A percentile compares a stretch with the other conserved stretches of the same genome.
phyloP scores from a whole-genome alignment of 192 early-diverging fungal genomes.

The Chytriomyces sp. region DNA sequence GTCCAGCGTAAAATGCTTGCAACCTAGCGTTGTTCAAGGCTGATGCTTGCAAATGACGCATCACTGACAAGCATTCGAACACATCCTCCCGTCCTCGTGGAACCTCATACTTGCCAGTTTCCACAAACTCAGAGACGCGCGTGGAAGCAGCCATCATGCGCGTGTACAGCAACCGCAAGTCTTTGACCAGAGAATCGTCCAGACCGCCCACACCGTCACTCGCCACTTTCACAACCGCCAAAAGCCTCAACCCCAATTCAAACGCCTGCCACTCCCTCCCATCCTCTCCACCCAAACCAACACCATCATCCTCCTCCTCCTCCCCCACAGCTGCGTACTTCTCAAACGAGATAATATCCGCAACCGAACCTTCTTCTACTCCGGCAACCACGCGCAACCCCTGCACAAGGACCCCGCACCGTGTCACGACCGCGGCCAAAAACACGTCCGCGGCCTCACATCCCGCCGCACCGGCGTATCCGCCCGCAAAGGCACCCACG shows the following conservation, averaged over 20 bases:
- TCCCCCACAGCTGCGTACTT: background rate
- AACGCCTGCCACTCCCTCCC: constrained; percentile 59
- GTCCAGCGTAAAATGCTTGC: constrained; percentile 1
- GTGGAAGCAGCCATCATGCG: background rate
- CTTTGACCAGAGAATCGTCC: constrained; percentile 33
- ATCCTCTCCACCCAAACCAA: constrained; percentile 50
- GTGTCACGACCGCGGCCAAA: constrained; percentile 48
- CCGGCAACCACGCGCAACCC: constrained; percentile 45
- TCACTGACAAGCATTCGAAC: constrained; percentile 38
- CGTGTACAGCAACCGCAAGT: background rate
- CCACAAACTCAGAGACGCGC: constrained; percentile 10
- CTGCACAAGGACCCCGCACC: constrained; percentile 45
- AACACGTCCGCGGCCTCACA: constrained; percentile 56
- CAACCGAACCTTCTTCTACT: constrained; percentile 30
- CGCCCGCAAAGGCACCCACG: constrained; percentile 63
- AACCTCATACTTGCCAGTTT: constrained; percentile 21
- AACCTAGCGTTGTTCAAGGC: constrained; percentile 58
- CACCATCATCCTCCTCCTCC: constrained; percentile 42
- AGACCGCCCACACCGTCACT: constrained; percentile 45
- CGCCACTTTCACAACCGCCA: constrained; percentile 56
- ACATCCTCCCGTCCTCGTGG: too few relatives aligned
- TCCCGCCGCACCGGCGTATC: constrained; percentile 56
- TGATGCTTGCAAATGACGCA: constrained; percentile 50
- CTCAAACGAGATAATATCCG: background rate
- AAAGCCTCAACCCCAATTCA: constrained; percentile 65